Percentiles rank a stretch among this genome's conserved stretches.
Evolutionary conservation across 805 yeast genomes (phyloP).

Genomic region (Starmerella apis): DNA sequence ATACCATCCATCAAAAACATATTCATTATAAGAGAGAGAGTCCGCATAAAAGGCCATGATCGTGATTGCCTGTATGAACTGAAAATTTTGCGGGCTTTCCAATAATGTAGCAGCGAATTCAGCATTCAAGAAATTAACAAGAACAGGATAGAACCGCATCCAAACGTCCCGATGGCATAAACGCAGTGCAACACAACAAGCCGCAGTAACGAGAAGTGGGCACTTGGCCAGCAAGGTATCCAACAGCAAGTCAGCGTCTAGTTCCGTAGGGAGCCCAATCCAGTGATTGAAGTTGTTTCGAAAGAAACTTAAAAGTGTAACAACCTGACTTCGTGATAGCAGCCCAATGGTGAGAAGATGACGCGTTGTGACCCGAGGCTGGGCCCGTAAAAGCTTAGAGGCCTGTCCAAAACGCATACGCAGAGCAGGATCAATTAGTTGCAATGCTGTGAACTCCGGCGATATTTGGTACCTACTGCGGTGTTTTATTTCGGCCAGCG

Average conservation of each 20-base stretch:
- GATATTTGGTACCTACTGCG: conserved; percentile 13
- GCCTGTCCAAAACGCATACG: conserved; percentile 6
- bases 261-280: conserved; percentile 55
- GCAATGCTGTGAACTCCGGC: conserved; percentile 8
- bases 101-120: conserved; percentile 42
- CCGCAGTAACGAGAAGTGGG: conserved; percentile 54
- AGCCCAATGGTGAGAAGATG: conserved; percentile 44
- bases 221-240: conserved; percentile 40
- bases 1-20: conserved; percentile 60
- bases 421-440: conserved; percentile 5
- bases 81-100: conserved; percentile 41
- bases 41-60: conserved; percentile 55
- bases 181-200: conserved; percentile 53
- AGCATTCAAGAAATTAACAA: conserved; percentile 39
- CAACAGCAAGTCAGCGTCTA: conserved; percentile 41
- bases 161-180: conserved; percentile 38
- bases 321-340: conserved; percentile 40
- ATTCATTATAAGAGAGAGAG: conserved; percentile 43
- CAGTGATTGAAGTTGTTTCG: conserved; percentile 63
- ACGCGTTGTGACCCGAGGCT: conserved; percentile 3
- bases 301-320: conserved; percentile 46
- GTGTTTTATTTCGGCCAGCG: not conserved
- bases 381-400: conserved; percentile 11
- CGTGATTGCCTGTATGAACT: conserved; percentile 58
- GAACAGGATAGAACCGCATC: conserved; percentile 36